Percentiles rank a stretch among this genome's conserved stretches.
phyloP scores from a whole-genome alignment of 1,139 yeast genomes.

The Suhomyces taliae region DNA sequence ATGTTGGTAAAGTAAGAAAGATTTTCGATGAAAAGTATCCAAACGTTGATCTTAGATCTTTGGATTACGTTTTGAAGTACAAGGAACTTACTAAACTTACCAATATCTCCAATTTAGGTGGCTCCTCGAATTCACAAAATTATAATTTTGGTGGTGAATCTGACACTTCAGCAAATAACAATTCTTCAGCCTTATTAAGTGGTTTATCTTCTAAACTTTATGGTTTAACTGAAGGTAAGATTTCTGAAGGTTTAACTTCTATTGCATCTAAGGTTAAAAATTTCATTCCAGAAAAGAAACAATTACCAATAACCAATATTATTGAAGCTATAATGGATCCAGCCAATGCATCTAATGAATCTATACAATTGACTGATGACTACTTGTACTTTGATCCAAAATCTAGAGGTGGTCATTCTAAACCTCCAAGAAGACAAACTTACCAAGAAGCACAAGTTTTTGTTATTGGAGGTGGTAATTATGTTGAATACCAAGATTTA shows the following conservation, averaged over 20 bases:
- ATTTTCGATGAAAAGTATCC: conserved; percentile 56
- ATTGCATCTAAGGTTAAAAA: conserved; percentile 86
- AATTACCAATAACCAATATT: conserved; percentile 83
- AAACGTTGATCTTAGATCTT: conserved; percentile 61
- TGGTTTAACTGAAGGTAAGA: conserved; percentile 82
- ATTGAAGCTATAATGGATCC: conserved; percentile 94
- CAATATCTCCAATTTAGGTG: conserved; percentile 39
- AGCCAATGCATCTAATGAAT: conserved; percentile 55
- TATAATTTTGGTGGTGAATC: conserved; percentile 16
- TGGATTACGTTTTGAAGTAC: conserved; percentile 72
- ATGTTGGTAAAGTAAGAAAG: conserved; percentile 63
- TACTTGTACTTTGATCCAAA: conserved; percentile 89
- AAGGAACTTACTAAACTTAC: conserved; percentile 77
- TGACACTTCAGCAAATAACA: conserved; percentile 18
- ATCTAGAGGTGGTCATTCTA: conserved; percentile 84
- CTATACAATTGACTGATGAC: conserved; percentile 75
- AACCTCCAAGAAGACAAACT: conserved; percentile 82
- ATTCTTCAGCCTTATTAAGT: conserved; percentile 66
- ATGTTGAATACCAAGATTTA: conserved; percentile 87
- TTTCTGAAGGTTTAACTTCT: conserved; percentile 78
- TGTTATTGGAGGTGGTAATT: conserved; percentile 96
- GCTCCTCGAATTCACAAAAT: conserved; percentile 19
- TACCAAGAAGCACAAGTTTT: conserved; percentile 84
- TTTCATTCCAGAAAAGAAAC: conserved; percentile 82
- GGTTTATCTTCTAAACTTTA: conserved; percentile 75